phyloP scores from a whole-genome alignment of 345 rosid genomes.

The Citrus maxima region DNA sequence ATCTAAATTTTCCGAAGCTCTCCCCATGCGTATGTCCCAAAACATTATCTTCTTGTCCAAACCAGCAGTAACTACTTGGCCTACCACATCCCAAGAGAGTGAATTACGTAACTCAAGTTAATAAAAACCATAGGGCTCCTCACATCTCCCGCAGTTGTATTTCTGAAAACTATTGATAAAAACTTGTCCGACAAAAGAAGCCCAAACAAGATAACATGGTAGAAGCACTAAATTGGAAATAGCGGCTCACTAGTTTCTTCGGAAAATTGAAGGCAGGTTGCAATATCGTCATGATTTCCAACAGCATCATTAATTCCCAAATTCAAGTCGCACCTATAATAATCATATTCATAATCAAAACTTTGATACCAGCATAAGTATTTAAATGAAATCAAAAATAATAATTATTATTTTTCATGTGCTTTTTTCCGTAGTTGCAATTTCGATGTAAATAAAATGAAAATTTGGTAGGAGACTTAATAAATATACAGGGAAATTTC shows the following conservation, averaged over 20 bases:
- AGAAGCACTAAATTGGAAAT: not conserved
- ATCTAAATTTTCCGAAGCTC: conserved; percentile 28
- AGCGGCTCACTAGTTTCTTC: conserved; percentile 54
- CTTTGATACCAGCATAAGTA: too few species aligned
- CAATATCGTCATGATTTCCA: conserved; percentile 75
- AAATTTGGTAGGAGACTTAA: too few species aligned
- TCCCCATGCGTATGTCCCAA: conserved; percentile 60
- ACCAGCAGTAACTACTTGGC: conserved; percentile 65
- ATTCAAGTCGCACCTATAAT: conserved; percentile 65
- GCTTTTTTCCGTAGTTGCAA: too few species aligned
- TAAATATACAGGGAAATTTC: too few species aligned
- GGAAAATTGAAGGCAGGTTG: conserved; percentile 60
- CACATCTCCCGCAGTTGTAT: not conserved
- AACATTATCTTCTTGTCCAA: conserved; percentile 69
- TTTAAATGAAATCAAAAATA: too few species aligned
- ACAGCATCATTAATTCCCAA: conserved; percentile 35
- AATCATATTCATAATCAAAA: not conserved
- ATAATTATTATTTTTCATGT: too few species aligned
- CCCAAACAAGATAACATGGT: not conserved
- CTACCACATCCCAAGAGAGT: conserved; percentile 32
- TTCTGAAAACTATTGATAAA: not conserved
- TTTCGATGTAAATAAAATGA: too few species aligned
- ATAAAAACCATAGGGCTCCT: not conserved
- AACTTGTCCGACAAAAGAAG: not conserved
- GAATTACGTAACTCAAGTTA: not conserved